Evolutionary conservation across 768 basidiomycete species (phyloP).

Genomic region (Mycena rosella): DNA sequence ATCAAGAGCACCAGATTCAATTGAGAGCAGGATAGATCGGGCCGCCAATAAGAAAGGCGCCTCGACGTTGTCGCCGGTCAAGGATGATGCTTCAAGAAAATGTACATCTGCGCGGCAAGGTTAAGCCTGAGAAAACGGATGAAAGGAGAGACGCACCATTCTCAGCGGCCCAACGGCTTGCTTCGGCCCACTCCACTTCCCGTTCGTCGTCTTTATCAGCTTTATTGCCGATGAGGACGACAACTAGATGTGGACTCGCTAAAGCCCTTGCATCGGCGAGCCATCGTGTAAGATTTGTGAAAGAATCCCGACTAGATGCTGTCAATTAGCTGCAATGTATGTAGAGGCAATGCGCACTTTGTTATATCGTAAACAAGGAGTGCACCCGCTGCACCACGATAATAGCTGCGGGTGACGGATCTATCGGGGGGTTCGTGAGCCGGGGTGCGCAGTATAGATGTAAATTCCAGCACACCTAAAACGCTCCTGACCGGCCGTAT

Average conservation of each 20-base stretch:
- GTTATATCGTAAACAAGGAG: constrained; percentile 96
- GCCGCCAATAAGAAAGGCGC: constrained; percentile 92
- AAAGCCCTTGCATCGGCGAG: constrained; percentile 93
- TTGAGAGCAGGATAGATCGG: constrained; percentile 88
- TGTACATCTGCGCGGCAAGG: constrained; percentile 75
- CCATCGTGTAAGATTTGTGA: constrained; percentile 88
- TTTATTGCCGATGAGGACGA: constrained; percentile 95
- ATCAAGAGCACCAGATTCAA: constrained; percentile 91
- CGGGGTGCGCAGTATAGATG: constrained; percentile 10
- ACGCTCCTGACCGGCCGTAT: constrained; percentile 96
- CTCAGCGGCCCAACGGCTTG: constrained; percentile 94
- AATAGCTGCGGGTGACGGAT: constrained; percentile 95
- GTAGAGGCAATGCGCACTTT: constrained; percentile 60
- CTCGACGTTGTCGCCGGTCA: constrained; percentile 94
- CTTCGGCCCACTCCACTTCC: constrained; percentile 96
- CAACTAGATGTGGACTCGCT: constrained; percentile 91
- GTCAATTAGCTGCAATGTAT: constrained; percentile 31
- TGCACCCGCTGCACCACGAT: constrained; percentile 93
- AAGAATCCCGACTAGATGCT: constrained; percentile 82
- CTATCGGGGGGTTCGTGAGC: constrained; percentile 53
- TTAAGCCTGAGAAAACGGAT: constrained; percentile 17
- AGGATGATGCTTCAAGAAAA: constrained; percentile 93
- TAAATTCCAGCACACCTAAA: constrained; percentile 70
- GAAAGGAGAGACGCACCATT: constrained; percentile 70
- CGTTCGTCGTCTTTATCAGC: constrained; percentile 94